Percentiles rank a stretch among this genome's conserved stretches.
Conservation (phyloP, 176 grass and related monocot species). For the Paspalum vaginatum region DNA sequence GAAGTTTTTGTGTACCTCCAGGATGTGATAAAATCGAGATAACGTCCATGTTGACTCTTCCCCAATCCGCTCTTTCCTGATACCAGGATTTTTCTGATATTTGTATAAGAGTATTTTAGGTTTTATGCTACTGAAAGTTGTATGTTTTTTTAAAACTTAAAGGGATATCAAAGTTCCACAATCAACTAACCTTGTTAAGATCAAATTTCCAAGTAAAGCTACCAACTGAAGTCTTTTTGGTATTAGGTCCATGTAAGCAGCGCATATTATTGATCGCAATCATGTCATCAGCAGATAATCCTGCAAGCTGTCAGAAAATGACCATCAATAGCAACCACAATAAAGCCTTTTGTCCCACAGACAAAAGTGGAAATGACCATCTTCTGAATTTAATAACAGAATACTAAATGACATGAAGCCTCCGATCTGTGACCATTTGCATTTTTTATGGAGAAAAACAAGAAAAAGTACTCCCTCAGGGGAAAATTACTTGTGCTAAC, state of each 20-base stretch:
- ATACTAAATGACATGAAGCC: background rate
- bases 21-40: slow-evolving; percentile 85
- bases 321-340: background rate
- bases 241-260: slow-evolving; percentile 58
- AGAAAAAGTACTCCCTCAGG: background rate
- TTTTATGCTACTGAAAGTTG: slow-evolving; percentile 13
- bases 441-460: background rate
- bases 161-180: background rate
- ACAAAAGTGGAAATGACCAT: background rate
- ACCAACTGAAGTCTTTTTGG: slow-evolving; percentile 64
- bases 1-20: slow-evolving; percentile 61
- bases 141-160: slow-evolving; percentile 4
- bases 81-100: slow-evolving; percentile 70
- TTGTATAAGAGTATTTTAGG: slow-evolving; percentile 8
- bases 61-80: slow-evolving; percentile 67
- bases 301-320: slow-evolving; percentile 62
- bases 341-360: background rate
- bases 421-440: no score
- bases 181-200: slow-evolving; percentile 60
- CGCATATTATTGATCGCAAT: slow-evolving; percentile 75
- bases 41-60: slow-evolving; percentile 73
- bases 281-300: slow-evolving; percentile 80
- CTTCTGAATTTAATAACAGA: background rate
- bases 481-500: no score
- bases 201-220: slow-evolving; percentile 85